A percentile compares a stretch with the other conserved stretches of the same genome.
These are phyloP conservation scores for Fusarium haematococcum DNA, from an alignment of 2,329 filamentous ascomycete genomes.

Conservation along the genomic window DNA sequence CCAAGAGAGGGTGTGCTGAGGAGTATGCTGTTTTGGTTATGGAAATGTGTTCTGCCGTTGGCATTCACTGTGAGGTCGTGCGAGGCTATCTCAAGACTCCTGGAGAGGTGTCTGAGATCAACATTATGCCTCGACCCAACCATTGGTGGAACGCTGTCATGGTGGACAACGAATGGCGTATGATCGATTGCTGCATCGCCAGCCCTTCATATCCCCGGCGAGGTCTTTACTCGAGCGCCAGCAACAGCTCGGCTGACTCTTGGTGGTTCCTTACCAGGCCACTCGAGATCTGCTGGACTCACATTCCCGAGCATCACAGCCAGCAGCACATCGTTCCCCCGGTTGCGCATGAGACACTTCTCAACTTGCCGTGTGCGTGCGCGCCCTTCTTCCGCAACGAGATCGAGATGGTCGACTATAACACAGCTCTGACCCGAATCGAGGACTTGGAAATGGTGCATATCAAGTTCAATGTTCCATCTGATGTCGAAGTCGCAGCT, in stretches of 20 bases:
- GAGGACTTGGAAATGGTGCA: constrained; percentile 96
- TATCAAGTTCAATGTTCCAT: constrained; percentile 85
- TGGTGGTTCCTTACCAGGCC: constrained; percentile 97
- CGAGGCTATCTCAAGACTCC: constrained; percentile 91
- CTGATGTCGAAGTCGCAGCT: constrained; percentile 90
- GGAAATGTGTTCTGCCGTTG: constrained; percentile 94
- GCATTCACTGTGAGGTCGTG: constrained; percentile 87
- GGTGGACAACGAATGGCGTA: constrained; percentile 94
- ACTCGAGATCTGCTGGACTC: constrained; percentile 92
- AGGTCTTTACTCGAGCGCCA: constrained; percentile 78
- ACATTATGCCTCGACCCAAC: constrained; percentile 86
- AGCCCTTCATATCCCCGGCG: constrained; percentile 90
- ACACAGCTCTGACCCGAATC: constrained; percentile 85
- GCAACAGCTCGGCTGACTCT: constrained; percentile 77
- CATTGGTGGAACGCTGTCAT: constrained; percentile 98
- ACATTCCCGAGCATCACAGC: constrained; percentile 86
- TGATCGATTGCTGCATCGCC: constrained; percentile 93
- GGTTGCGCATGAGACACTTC: constrained; percentile 84
- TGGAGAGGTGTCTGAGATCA: constrained; percentile 84
- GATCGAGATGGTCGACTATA: constrained; percentile 87
- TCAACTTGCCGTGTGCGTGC: constrained; percentile 87
- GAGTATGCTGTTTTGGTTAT: constrained; percentile 90
- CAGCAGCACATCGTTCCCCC: constrained; percentile 96
- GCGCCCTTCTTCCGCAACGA: constrained; percentile 88
- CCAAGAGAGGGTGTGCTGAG: constrained; percentile 84